Conservation (phyloP, 2,329 filamentous ascomycete species). For the Clarireedia sp. region DNA sequence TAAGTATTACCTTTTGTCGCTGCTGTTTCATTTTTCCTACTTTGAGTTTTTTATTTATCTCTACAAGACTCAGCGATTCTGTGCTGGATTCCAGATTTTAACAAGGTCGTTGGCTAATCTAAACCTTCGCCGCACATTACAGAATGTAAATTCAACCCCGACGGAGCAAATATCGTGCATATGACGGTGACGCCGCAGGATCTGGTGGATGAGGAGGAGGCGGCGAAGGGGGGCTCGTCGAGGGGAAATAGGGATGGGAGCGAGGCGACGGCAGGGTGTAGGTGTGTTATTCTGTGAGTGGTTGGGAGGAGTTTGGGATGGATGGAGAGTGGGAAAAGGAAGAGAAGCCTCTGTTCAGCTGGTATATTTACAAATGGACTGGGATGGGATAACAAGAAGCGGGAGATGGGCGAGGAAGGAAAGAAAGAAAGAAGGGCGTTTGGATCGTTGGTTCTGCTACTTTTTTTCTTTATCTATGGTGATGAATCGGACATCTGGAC, state of each 20-base stretch:
- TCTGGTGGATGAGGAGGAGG: slow-evolving; percentile 62
- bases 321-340: not conserved
- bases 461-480: too few species aligned
- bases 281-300: slow-evolving; percentile 53
- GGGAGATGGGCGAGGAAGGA: not conserved
- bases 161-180: slow-evolving; percentile 78
- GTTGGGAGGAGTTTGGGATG: not conserved
- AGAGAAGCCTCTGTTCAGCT: too few species aligned
- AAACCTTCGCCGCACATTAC: slow-evolving; percentile 1
- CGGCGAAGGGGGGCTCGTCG: slow-evolving; percentile 25
- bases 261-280: slow-evolving; percentile 51
- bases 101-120: too few species aligned
- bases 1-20: not conserved
- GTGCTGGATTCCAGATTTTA: too few species aligned
- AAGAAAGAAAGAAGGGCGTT: too few species aligned
- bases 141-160: slow-evolving; percentile 74
- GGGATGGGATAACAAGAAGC: too few species aligned
- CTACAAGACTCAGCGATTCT: too few species aligned
- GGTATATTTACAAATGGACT: too few species aligned
- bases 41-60: too few species aligned
- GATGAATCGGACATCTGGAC: not conserved
- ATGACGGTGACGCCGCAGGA: slow-evolving; percentile 89
- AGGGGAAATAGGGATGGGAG: slow-evolving; percentile 43
- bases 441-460: too few species aligned
- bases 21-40: not conserved